Percentiles rank a stretch among this genome's conserved stretches.
Conservation (phyloP, 2,329 filamentous ascomycete species). For the Exophiala phaeomuriformis region DNA sequence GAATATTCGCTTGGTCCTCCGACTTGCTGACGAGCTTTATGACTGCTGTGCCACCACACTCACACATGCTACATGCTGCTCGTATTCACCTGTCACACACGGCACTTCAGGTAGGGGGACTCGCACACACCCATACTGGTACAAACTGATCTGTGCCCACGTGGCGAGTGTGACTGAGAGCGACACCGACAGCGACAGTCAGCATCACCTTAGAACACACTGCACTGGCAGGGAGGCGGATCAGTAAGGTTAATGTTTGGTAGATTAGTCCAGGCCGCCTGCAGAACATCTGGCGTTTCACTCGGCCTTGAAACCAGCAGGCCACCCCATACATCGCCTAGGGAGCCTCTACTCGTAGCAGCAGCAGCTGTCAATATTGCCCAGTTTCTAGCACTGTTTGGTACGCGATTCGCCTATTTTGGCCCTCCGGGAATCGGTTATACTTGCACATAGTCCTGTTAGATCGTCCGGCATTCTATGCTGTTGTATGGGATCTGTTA, state of each 20-base stretch:
- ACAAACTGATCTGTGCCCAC: background rate
- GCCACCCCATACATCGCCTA: background rate
- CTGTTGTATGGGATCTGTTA: background rate
- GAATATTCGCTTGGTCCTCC: background rate
- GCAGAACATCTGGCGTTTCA: conserved; percentile 18
- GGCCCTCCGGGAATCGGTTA: too few species aligned
- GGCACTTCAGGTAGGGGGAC: too few species aligned
- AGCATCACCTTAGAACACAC: background rate
- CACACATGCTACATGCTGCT: background rate
- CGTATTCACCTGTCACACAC: background rate
- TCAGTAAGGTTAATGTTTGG: background rate
- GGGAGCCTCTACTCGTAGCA: too few species aligned
- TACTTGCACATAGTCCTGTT: too few species aligned
- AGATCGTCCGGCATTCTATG: too few species aligned
- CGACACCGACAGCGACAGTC: background rate
- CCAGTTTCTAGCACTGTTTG: background rate
- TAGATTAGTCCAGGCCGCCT: conserved; percentile 11
- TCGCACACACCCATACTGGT: too few species aligned
- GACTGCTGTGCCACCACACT: background rate
- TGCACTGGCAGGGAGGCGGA: background rate
- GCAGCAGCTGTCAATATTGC: too few species aligned
- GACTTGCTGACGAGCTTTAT: background rate
- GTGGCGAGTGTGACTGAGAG: background rate
- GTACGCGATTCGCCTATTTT: too few species aligned
- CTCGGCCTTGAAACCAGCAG: background rate